Evolutionary conservation across 2,329 filamentous ascomycete genomes (phyloP), one percentile per base, ranked within the genome.

Genomic region (Microcyclosporella mali): DNA sequence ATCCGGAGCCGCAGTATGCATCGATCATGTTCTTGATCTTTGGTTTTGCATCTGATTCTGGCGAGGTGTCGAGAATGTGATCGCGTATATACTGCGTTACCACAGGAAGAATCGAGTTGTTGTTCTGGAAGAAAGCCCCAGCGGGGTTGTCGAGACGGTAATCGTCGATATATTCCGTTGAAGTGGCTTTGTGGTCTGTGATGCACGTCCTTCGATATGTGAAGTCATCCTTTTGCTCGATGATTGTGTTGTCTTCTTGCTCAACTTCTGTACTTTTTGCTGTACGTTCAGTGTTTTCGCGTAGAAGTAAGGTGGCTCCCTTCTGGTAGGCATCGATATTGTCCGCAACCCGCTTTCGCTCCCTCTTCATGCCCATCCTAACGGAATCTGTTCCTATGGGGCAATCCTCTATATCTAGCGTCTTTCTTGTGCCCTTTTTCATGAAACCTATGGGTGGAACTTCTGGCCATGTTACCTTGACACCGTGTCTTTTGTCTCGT

Each of bases 91-190:
- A 95, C 53, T 80, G 75, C 11, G 88, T 94, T 67, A 97, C 94
- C 12, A 72, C 69, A 21, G 86, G 81, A 17, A 98, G 82, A 67
- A 98, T 97, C 42, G 88, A 94, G 73, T 97, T 97, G 77, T 98
- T 98, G 75, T 98, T 98, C 63, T 98, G 92, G 78, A 98, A 98
- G 72, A 98, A 98, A 40, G 87, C 81, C 46, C 89, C 89, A 9
- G 92, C 92, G 2, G 85, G 87, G 70, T 94, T 97, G 63, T 82
- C 82, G 70, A 98, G 95, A 60, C 82, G 72, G 70, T 84, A 92
- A 64, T 81, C 70, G 60, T 84, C 87, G 50, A 98, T 78, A 67
- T 94, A 95, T 66, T 98, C 92, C 21, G 85, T 89, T 3, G 85
- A 82, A 38, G 76, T 85, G 51, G 78, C 84, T 53, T 90, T 94